phyloP scores from a whole-genome alignment of 2,329 filamentous ascomycete species.

The Aspergillus versicolor region DNA sequence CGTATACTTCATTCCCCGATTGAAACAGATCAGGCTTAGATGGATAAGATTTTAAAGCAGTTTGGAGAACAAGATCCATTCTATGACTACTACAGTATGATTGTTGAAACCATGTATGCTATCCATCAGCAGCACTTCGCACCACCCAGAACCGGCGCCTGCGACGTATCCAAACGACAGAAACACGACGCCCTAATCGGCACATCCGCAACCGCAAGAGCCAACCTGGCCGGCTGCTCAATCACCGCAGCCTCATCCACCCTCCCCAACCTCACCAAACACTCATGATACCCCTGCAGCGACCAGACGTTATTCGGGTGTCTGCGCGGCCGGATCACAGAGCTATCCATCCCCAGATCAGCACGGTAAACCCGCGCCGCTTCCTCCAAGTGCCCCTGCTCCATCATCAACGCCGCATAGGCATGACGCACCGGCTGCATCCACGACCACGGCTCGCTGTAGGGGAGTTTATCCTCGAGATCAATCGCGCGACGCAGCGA shows the following conservation, averaged over 20 bases:
- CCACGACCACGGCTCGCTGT: slow-evolving; percentile 77
- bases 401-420: slow-evolving; percentile 66
- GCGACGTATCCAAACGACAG: slow-evolving; percentile 35
- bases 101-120: too few relatives aligned
- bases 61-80: too few relatives aligned
- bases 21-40: too few relatives aligned
- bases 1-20: too few relatives aligned
- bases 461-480: slow-evolving; percentile 63
- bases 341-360: slow-evolving; percentile 60
- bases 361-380: slow-evolving; percentile 59
- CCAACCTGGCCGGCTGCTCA: slow-evolving; percentile 17
- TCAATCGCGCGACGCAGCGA: slow-evolving; percentile 58
- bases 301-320: slow-evolving; percentile 77
- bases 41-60: too few relatives aligned
- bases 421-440: slow-evolving; percentile 74
- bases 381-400: slow-evolving; percentile 60
- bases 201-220: slow-evolving; percentile 57
- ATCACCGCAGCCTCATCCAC: slow-evolving; percentile 50
- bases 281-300: slow-evolving; percentile 71
- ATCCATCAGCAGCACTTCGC: too few relatives aligned
- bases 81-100: too few relatives aligned
- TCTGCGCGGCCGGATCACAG: slow-evolving; percentile 62
- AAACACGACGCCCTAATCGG: slow-evolving; percentile 59
- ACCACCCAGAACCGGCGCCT: not conserved
- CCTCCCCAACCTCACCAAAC: slow-evolving; percentile 56